Base-by-base conservation (phyloP, 2,329 filamentous ascomycete genomes). In the Penicillium expansum region DNA sequence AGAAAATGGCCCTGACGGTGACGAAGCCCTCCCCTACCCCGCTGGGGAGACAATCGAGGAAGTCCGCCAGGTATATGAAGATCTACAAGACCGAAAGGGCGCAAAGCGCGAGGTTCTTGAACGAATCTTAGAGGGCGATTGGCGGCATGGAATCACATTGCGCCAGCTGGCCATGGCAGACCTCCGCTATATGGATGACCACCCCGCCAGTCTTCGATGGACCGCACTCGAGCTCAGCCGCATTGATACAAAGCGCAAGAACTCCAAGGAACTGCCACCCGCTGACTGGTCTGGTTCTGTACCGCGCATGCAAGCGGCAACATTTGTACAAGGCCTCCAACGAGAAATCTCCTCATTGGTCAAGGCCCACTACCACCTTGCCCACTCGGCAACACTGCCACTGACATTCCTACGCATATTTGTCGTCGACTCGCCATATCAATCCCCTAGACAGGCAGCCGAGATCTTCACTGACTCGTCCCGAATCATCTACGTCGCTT, bases 321-420 rank as follows among this genome's bases (percentile, higher is more conserved):
- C 88, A 0, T 96, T 96, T 71, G 79, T 95, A 37, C 84, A 85
- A 62, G 88, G 87, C 62, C 83, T 96, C 2, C 88, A 92, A 63
- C 79, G 80, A 39, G 87, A 92, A 68, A 82, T 92, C 18, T 80
- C 90, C 1, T 89, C 91, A 1, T 83, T 94, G 57, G 84, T 92
- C 64, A 95, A 94, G 72, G 89, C 89, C 5, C 90, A 95, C 73
- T 94, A 91, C 72, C 87, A 90, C 65, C 84, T 94, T 58, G 86
- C 89, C 62, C 84, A 87, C n/a, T 87, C 89, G 52, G 80, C 83
- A 52, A 79, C 81, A 1, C 65, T 78, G 8, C 85, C 89, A 0
- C 77, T 94, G 4, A 82, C 90, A 1, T 79, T 94, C 27, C 76
- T 95, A n/a, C 86, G 91, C 49, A 86, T 95, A 44, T 89, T 91